Evolutionary conservation across 495 filamentous ascomycete genomes (phyloP).

Genomic region (Neurospora sublineolata): DNA sequence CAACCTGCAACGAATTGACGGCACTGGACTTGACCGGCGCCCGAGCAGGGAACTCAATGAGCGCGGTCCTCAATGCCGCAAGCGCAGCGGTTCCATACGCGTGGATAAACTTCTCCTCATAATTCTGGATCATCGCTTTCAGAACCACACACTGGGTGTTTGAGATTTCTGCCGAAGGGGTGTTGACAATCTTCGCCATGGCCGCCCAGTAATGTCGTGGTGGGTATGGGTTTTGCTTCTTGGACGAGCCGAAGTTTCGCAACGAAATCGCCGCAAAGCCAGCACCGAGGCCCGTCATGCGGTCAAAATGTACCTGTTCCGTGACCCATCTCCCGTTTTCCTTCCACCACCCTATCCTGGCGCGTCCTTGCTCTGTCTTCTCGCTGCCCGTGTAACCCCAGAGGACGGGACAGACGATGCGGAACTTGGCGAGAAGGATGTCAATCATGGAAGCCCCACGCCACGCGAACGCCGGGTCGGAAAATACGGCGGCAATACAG

Average conservation of each 20-base stretch:
- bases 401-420: constrained; percentile 68
- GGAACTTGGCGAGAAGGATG: constrained; percentile 79
- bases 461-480: constrained; percentile 52
- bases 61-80: constrained; percentile 48
- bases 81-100: constrained; percentile 66
- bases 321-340: constrained; percentile 45
- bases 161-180: constrained; percentile 52
- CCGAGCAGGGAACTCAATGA: constrained; percentile 56
- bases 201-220: constrained; percentile 69
- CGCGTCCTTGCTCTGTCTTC: constrained; percentile 55
- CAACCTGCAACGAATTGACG: constrained; percentile 45
- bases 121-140: constrained; percentile 61
- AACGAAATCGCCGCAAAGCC: constrained; percentile 74
- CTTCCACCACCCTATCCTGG: constrained; percentile 65
- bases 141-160: constrained; percentile 72
- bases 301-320: constrained; percentile 60
- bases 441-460: constrained; percentile 66
- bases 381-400: constrained; percentile 75
- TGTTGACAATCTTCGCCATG: constrained; percentile 60
- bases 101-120: constrained; percentile 56
- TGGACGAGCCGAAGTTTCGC: constrained; percentile 62
- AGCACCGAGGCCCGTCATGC: constrained; percentile 74
- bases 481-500: constrained; percentile 61
- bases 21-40: constrained; percentile 39
- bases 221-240: constrained; percentile 62